Base-by-base conservation (phyloP, 2,329 filamentous ascomycete species). In the Coniosporium tulheliwenetii region DNA sequence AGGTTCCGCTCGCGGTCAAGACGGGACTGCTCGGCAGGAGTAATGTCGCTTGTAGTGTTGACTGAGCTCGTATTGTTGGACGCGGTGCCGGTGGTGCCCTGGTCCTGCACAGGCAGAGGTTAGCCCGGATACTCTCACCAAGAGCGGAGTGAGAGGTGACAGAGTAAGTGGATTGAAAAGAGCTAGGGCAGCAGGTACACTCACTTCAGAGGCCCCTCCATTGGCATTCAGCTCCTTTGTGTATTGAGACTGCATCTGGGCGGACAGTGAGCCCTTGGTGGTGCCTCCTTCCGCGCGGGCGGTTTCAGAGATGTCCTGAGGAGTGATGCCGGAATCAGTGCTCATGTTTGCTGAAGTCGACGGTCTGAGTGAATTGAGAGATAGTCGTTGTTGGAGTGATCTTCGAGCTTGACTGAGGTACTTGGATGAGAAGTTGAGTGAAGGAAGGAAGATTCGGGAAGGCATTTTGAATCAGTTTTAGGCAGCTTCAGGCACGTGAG, bases 191-290 rank as follows among this genome's bases (percentile, higher is more conserved):
- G 12, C 32, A 35, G 32, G 12, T n/a, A n/a, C 14, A 35, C 32
- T 15, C 12, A 15, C 32, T 35, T n/a, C 3, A 35, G 32, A 15
- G 14, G 12, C 14, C 12, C 32, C 32, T 15, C 32, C 32, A 35
- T 4, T 35, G 8, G 32, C 14, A 15, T 35, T 35, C 8, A 35
- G 5, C 43, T 48, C 14, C 44, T 48, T 53, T 30, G 50, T 49
- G 26, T 54, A 45, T 39, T 58, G 44, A 39, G 50, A 53, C 44
- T 60, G 57, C 51, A 59, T 54, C 44, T 58, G 45, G 16, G 55
- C 53, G 13, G 56, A 48, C 5, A 48, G 42, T 7, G 54, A 56
- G 29, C 52, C 56, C 42, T 56, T 54, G 30, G 39, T 30, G 16
- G 55, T 49, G 29, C 53, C 56, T 38, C 54, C 54, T 41, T 59